phyloP scores from a whole-genome alignment of 1,284 basidiomycete species.

The Boletellus dicymbophilus region DNA sequence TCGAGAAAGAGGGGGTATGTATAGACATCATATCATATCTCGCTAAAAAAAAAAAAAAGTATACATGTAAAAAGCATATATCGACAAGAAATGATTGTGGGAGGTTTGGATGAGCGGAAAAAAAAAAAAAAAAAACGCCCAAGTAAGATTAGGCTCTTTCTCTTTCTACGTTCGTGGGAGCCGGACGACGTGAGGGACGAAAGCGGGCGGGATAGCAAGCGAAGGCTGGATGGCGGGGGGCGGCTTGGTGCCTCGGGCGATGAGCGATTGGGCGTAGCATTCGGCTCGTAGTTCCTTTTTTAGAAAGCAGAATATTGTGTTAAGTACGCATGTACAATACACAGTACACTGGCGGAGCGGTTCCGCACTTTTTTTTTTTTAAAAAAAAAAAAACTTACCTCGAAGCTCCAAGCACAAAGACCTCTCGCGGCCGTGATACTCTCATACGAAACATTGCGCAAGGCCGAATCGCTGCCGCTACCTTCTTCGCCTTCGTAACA shows the following conservation, averaged over 20 bases:
- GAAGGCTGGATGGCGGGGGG: slow-evolving; percentile 12
- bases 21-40: not conserved
- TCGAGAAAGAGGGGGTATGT: not conserved
- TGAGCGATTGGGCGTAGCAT: slow-evolving; percentile 31
- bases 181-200: slow-evolving; percentile 18
- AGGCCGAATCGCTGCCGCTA: not conserved
- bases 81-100: no score
- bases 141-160: no score
- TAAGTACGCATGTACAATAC: no score
- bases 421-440: slow-evolving; percentile 30
- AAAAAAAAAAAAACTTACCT: no score
- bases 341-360: no score
- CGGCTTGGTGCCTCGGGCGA: slow-evolving; percentile 27
- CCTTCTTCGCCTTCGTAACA: no score
- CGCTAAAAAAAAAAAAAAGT: not conserved
- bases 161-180: not conserved
- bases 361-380: no score
- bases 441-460: slow-evolving; percentile 20
- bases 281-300: slow-evolving; percentile 31
- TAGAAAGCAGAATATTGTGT: no score
- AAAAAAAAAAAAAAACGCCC: no score
- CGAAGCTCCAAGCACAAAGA: slow-evolving; percentile 29
- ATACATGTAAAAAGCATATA: not conserved
- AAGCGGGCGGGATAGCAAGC: slow-evolving; percentile 32
- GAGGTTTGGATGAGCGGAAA: no score